Evolutionary conservation across 352 stramenopile species (phyloP).

Genomic region (Globisporangium spiculum): DNA sequence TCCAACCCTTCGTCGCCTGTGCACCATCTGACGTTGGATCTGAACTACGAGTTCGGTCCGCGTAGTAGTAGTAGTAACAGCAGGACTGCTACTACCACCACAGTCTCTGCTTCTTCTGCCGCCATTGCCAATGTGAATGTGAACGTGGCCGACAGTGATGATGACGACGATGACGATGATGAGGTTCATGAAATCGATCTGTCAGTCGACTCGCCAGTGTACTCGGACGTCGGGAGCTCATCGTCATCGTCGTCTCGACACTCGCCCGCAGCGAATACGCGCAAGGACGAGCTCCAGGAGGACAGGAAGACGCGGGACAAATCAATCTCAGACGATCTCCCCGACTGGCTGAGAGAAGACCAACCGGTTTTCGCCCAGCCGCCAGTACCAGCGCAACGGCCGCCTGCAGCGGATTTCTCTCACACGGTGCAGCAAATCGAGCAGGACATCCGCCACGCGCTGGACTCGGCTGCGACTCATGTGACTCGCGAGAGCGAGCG

Average conservation of each 20-base stretch:
- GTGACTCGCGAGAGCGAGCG: slow-evolving; percentile 37
- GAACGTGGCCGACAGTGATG: background rate
- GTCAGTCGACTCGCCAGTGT: slow-evolving; percentile 10
- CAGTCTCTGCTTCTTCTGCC: too few species aligned
- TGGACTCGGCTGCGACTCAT: slow-evolving; percentile 44
- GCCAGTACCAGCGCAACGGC: background rate
- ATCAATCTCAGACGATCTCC: slow-evolving; percentile 15
- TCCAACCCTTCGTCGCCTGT: slow-evolving; percentile 9
- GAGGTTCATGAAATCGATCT: slow-evolving; percentile 12
- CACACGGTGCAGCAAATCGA: slow-evolving; percentile 51
- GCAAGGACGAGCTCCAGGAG: background rate
- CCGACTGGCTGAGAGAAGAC: slow-evolving; percentile 21
- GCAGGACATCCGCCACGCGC: slow-evolving; percentile 50
- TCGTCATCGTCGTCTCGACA: background rate
- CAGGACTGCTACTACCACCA: background rate
- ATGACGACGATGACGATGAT: slow-evolving; percentile 6
- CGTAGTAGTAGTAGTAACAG: background rate
- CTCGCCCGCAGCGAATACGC: background rate
- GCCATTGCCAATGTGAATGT: background rate
- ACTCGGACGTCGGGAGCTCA: slow-evolving; percentile 13
- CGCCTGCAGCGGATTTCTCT: slow-evolving; percentile 11
- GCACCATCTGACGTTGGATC: background rate
- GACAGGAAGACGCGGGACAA: background rate
- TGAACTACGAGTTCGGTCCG: background rate
- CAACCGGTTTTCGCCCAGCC: background rate